Conservation (phyloP, 2,329 filamentous ascomycete species). For the Colletotrichum scovillei region DNA sequence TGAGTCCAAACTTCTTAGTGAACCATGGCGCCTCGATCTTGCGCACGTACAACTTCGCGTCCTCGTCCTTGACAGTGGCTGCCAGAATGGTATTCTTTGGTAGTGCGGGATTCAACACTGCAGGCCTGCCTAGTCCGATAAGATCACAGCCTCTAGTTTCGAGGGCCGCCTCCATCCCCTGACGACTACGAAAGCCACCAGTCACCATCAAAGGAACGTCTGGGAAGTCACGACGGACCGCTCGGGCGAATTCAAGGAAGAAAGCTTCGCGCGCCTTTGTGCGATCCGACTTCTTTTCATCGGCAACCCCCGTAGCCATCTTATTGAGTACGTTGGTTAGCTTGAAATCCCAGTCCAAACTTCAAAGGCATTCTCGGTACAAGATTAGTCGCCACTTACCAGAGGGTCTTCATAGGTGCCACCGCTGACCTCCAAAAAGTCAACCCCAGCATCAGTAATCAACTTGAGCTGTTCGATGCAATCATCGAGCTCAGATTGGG, state of each 20-base stretch:
- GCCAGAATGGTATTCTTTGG: slow-evolving; percentile 51
- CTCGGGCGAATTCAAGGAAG: slow-evolving; percentile 74
- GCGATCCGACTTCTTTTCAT: slow-evolving; percentile 47
- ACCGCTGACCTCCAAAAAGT: slow-evolving; percentile 77
- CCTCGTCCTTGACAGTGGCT: slow-evolving; percentile 45
- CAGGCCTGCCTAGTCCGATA: slow-evolving; percentile 53
- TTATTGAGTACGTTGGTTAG: not conserved
- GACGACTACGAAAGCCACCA: slow-evolving; percentile 68
- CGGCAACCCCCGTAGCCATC: slow-evolving; percentile 27
- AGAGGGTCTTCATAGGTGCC: slow-evolving; percentile 67
- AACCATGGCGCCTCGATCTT: slow-evolving; percentile 40
- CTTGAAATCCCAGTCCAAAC: slow-evolving; percentile 40
- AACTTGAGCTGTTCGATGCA: slow-evolving; percentile 68
- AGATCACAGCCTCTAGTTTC: slow-evolving; percentile 52
- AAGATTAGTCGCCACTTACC: slow-evolving; percentile 44
- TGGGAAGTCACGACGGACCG: slow-evolving; percentile 58
- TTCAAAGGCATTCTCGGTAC: not conserved
- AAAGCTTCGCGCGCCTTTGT: slow-evolving; percentile 72
- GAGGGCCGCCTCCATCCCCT: slow-evolving; percentile 54
- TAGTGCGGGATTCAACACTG: slow-evolving; percentile 49
- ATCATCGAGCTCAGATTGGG: slow-evolving; percentile 57
- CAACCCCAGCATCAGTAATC: slow-evolving; percentile 62
- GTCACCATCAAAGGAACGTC: slow-evolving; percentile 66
- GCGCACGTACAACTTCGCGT: slow-evolving; percentile 45
- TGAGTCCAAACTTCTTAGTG: slow-evolving; percentile 38